Conservation (phyloP, 2,329 filamentous ascomycete species). For the Botrytis aclada region DNA sequence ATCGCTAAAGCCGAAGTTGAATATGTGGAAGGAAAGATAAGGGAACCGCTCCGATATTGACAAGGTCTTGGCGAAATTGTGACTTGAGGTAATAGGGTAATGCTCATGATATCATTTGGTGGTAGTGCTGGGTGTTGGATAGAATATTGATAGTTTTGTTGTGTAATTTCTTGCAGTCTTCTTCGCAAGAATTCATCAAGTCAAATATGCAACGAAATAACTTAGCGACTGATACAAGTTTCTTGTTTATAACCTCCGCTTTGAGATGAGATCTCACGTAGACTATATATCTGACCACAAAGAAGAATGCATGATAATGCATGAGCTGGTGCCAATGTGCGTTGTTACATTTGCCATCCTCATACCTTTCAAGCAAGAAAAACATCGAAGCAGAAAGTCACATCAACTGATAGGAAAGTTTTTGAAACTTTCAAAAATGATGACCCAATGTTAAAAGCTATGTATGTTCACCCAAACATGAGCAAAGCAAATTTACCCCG, state of each 20-base stretch:
- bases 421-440: neutral
- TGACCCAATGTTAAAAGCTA: neutral
- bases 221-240: neutral
- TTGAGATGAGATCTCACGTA: neutral
- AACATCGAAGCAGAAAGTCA: neutral
- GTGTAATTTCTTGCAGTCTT: neutral
- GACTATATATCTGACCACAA: neutral
- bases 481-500: accelerated
- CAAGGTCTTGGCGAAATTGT: neutral
- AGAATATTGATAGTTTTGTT: neutral
- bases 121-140: neutral
- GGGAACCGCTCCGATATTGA: neutral
- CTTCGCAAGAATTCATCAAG: neutral
- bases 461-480: neutral
- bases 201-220: neutral
- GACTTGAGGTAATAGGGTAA: neutral
- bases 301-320: no score
- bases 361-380: no score
- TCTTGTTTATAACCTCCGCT: neutral
- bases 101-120: neutral
- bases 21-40: neutral
- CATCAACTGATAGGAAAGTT: accelerated
- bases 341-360: accelerated
- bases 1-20: neutral
- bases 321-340: neutral